These are phyloP conservation scores for Trametes sp. DNA, from an alignment of 1,284 basidiomycete genomes.

Conservation along the genomic window DNA sequence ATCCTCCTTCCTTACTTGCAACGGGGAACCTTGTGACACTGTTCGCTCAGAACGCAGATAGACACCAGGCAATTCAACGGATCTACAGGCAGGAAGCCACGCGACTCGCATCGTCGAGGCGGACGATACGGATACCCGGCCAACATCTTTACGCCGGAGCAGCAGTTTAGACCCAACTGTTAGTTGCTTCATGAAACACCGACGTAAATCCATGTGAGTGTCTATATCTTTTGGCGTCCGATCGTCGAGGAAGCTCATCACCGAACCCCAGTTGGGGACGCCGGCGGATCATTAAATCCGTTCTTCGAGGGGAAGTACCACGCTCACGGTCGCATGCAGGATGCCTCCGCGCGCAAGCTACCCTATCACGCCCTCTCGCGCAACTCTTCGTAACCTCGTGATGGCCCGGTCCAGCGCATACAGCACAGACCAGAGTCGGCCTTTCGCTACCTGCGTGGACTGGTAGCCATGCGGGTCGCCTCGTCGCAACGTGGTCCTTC, in stretches of 20 bases:
- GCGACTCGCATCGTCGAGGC: no score
- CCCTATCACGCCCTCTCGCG: constrained; percentile 8
- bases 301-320: neutral
- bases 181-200: neutral
- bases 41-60: neutral
- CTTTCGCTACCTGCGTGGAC: neutral
- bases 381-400: constrained; percentile 12
- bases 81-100: neutral
- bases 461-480: constrained; percentile 14
- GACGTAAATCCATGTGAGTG: neutral
- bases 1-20: neutral
- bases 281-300: constrained; percentile 10
- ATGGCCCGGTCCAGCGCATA: neutral
- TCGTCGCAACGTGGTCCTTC: neutral
- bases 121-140: neutral
- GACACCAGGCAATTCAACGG: neutral
- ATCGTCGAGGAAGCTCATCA: neutral
- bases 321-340: neutral
- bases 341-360: constrained; percentile 3
- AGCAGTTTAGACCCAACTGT: neutral
- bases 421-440: neutral
- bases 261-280: neutral
- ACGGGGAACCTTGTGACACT: constrained; percentile 1
- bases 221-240: neutral
- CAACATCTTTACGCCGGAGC: neutral